Evolutionary conservation across 352 stramenopile genomes (phyloP), one percentile per base, ranked within the genome.

Genomic region (Elongisporangium anandrum): DNA sequence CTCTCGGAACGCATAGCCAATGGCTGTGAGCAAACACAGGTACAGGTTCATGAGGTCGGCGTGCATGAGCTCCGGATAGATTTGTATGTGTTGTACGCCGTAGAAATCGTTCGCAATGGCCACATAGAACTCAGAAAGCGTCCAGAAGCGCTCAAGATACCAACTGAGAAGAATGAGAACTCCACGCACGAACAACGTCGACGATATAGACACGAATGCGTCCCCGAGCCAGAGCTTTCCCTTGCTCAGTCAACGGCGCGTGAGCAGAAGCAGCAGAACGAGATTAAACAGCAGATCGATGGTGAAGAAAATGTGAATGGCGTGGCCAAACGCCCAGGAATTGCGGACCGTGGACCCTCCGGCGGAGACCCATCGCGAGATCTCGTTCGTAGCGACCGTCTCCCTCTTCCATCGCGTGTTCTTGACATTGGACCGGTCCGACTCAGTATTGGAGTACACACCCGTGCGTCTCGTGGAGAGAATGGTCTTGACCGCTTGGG

Each of bases 381-480:
- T 59, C 29, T 13, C 59, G 12, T 55, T 24, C 6, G 38, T 45
- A 12, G 34, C 34, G 10, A 45, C 34, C 10, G 22, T 16, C 21
- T 65, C 50, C 0, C 77, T 22, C 8, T 56, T 60, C 71, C 72
- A 82, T 3, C 73, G 26, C n/a, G 67, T 39, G 8, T 75, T 69
- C 13, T 75, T 75, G 24, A 77, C 64, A 49, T 85, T 85, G 13
- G 65, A 67, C 61, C 82, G 75, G 50, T 82, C 69, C 2, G 68
- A 75, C 23, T 72, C 60, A 1, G 73, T 50, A 15, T 66, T 65
- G 4, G 72, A 53, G 58, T 73, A 86, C 56, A 81, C 81, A 1
- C 76, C 76, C 2, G 66, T 64, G 19, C 66, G 66, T 47, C 57
- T 64, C 0, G 71, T 59, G 23, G 73, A 79, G 6, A 64, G 59